Evolutionary conservation across 73 alveolate species (phyloP).

Genomic region (Stentor coeruleus): DNA sequence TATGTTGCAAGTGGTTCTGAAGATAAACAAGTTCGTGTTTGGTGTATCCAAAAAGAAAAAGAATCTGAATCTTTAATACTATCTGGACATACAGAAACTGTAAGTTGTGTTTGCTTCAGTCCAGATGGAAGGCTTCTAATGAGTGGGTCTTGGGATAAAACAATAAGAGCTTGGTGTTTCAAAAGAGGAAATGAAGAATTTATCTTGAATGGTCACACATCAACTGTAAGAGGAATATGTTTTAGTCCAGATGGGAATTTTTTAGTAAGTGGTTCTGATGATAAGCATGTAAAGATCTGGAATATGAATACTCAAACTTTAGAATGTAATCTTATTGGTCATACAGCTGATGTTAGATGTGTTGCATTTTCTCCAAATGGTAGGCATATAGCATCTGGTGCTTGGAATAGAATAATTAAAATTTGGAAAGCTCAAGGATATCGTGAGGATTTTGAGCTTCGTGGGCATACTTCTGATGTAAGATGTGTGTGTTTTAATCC

Average conservation of each 20-base stretch:
- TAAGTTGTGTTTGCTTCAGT: conserved; percentile 73
- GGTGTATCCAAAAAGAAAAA: too few relatives aligned
- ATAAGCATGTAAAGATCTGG: conserved; percentile 88
- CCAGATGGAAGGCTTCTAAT: conserved; percentile 63
- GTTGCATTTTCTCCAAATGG: conserved; percentile 64
- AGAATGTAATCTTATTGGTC: conserved; percentile 68
- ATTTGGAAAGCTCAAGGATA: conserved; percentile 77
- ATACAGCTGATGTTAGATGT: conserved; percentile 80
- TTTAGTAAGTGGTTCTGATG: conserved; percentile 76
- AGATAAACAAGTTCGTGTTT: too few relatives aligned
- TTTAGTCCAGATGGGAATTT: conserved; percentile 76
- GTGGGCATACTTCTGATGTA: too few relatives aligned
- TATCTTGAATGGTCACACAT: conserved; percentile 85
- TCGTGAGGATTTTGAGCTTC: too few relatives aligned
- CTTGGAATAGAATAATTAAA: conserved; percentile 69
- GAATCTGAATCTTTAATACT: too few relatives aligned
- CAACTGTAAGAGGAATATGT: conserved; percentile 68
- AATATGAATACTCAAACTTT: conserved; percentile 77
- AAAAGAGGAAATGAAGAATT: conserved; percentile 73
- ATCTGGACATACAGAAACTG: conserved; percentile 85
- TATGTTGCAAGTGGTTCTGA: too few relatives aligned
- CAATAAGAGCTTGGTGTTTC: conserved; percentile 79
- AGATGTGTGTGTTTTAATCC: too few relatives aligned
- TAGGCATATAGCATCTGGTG: conserved; percentile 66
- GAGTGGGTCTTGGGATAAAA: too few relatives aligned